A percentile compares a stretch with the other conserved stretches of the same genome.
phyloP scores from a whole-genome alignment of 2,329 filamentous ascomycete species.

The Aspergillus latus region DNA sequence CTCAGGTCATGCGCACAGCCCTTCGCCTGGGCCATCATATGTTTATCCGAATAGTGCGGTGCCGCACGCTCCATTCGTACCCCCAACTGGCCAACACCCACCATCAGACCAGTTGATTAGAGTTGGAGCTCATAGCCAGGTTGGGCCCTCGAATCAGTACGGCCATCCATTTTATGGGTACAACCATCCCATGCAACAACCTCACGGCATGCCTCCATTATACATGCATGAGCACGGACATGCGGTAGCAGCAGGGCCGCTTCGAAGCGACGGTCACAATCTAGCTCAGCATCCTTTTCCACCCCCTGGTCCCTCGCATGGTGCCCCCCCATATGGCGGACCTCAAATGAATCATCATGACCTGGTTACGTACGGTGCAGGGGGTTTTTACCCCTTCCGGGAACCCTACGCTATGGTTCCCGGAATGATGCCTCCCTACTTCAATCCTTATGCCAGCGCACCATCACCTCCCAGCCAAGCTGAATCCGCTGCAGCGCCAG shows the following conservation, averaged over 20 bases:
- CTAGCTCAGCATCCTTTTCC: slow-evolving; percentile 32
- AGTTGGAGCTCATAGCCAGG: slow-evolving; percentile 28
- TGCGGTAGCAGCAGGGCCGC: slow-evolving; percentile 21
- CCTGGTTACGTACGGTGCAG: slow-evolving; percentile 38
- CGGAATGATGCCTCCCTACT: slow-evolving; percentile 39
- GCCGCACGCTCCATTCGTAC: slow-evolving; percentile 28
- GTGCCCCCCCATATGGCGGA: slow-evolving; percentile 30
- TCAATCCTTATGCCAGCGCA: slow-evolving; percentile 36
- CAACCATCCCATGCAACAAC: slow-evolving; percentile 28
- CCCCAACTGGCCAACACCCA: slow-evolving; percentile 26
- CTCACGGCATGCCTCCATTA: slow-evolving; percentile 30
- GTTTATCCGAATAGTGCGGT: slow-evolving; percentile 32
- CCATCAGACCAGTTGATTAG: slow-evolving; percentile 37
- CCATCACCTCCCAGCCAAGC: slow-evolving; percentile 32
- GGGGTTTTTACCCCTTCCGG: slow-evolving; percentile 37
- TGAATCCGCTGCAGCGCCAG: slow-evolving; percentile 34
- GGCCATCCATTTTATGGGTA: slow-evolving; percentile 31
- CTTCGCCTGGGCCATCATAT: slow-evolving; percentile 43
- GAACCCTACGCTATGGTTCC: slow-evolving; percentile 36
- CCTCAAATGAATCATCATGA: slow-evolving; percentile 38
- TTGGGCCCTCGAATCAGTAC: slow-evolving; percentile 28
- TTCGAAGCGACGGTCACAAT: slow-evolving; percentile 33
- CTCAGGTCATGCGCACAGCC: slow-evolving; percentile 41
- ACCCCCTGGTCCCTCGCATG: slow-evolving; percentile 29
- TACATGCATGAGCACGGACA: slow-evolving; percentile 32